A percentile compares a stretch with the other conserved stretches of the same genome.
Conservation (phyloP, 2,329 filamentous ascomycete genomes). For the Ophiostoma perfectum region DNA sequence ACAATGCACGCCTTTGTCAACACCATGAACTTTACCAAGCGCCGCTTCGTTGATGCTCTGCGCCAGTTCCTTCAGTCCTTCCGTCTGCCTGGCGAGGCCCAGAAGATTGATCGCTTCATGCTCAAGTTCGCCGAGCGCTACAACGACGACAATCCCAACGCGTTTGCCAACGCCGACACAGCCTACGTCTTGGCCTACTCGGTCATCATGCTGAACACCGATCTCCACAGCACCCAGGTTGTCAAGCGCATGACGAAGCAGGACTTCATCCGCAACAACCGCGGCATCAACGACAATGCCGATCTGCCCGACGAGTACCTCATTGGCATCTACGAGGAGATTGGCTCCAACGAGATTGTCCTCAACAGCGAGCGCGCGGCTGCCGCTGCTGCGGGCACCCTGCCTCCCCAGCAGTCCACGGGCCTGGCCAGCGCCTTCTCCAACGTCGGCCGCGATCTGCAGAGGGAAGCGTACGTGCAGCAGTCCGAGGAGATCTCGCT, state of each 20-base stretch:
- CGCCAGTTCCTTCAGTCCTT: constrained; percentile 92
- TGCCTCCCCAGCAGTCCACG: constrained; percentile 44
- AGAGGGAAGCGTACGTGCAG: constrained; percentile 87
- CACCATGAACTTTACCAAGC: constrained; percentile 85
- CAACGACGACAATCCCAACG: constrained; percentile 88
- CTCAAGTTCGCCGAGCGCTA: constrained; percentile 97
- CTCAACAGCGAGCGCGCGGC: constrained; percentile 86
- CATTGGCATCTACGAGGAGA: constrained; percentile 84
- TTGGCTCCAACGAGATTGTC: constrained; percentile 85
- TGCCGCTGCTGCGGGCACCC: constrained; percentile 69
- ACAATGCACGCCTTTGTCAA: constrained; percentile 99
- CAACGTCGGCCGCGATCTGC: constrained; percentile 84
- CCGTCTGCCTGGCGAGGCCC: constrained; percentile 87
- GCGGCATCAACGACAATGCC: constrained; percentile 94
- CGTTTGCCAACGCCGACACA: constrained; percentile 96
- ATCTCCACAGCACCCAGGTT: constrained; percentile 87
- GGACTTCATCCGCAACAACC: constrained; percentile 98
- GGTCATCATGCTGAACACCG: constrained; percentile 93
- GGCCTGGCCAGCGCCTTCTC: constrained; percentile 83
- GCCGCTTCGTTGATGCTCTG: constrained; percentile 86
- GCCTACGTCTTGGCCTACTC: constrained; percentile 95
- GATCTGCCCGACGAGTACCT: constrained; percentile 93
- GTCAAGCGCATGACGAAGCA: constrained; percentile 84
- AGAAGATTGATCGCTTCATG: constrained; percentile 99
- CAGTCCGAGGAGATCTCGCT: constrained; percentile 87